phyloP scores from a whole-genome alignment of 2,329 filamentous ascomycete species.

The Triangularia verruculosa region DNA sequence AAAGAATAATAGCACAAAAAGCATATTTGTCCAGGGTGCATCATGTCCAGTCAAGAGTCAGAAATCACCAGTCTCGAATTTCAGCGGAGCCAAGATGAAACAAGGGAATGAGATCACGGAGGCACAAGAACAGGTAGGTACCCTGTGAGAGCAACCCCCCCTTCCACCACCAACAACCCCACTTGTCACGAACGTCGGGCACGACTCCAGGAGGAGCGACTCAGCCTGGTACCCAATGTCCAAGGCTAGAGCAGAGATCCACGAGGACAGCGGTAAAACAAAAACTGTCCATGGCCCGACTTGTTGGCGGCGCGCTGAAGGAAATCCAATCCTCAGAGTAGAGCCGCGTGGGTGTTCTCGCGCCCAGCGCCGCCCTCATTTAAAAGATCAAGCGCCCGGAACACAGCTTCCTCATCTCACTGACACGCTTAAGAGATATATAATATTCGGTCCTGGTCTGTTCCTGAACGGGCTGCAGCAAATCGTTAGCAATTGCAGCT shows the following conservation, averaged over 20 bases:
- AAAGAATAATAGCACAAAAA: neutral
- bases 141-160: conserved; percentile 1
- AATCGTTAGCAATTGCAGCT: conserved; percentile 22
- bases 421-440: conserved; percentile 9
- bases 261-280: neutral
- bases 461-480: conserved; percentile 23
- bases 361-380: conserved; percentile 4
- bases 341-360: neutral
- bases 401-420: conserved; percentile 2
- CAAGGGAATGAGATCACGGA: conserved; percentile 9
- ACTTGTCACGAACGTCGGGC: conserved; percentile 8
- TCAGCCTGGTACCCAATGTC: conserved; percentile 6
- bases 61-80: neutral
- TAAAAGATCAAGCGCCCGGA: conserved; percentile 11
- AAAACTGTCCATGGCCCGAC: too few species aligned
- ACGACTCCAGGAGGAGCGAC: conserved; percentile 2
- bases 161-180: conserved; percentile 5
- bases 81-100: conserved; percentile 7
- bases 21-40: neutral
- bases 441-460: conserved; percentile 10
- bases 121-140: conserved; percentile 7
- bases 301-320: neutral
- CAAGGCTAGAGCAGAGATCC: conserved; percentile 7
- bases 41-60: neutral
- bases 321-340: too few species aligned